phyloP scores from a whole-genome alignment of 75 land plant species.

The Picea sitchensis region DNA sequence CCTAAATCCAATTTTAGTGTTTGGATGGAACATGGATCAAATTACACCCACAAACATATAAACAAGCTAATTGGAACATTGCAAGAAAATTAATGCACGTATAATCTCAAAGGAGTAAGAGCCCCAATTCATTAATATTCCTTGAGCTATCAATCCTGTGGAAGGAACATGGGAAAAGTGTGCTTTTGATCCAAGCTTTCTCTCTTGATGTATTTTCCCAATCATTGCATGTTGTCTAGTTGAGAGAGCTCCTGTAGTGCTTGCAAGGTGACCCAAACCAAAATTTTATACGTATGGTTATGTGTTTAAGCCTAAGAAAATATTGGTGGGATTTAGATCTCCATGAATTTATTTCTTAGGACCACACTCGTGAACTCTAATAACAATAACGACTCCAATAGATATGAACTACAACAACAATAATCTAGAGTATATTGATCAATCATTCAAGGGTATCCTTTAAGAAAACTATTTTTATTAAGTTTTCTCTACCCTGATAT shows the following conservation, averaged over 20 bases:
- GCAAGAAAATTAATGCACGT: too few species aligned
- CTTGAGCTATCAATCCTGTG: neutral
- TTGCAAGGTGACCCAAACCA: constrained; percentile 63
- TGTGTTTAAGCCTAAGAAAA: constrained; percentile 52
- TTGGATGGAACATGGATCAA: neutral
- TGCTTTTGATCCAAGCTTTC: constrained; percentile 22
- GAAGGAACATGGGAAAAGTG: constrained; percentile 13
- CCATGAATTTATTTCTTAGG: constrained; percentile 75
- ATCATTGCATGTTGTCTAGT: neutral
- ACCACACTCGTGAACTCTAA: constrained; percentile 51
- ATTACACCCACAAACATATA: too few species aligned
- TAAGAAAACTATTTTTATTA: too few species aligned
- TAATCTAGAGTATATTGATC: too few species aligned
- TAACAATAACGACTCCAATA: too few species aligned
- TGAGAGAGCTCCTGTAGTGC: constrained; percentile 25
- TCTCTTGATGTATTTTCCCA: constrained; percentile 16
- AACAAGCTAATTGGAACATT: too few species aligned
- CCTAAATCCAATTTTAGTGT: neutral
- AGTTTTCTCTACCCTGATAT: too few species aligned
- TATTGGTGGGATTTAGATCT: constrained; percentile 63
- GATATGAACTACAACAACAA: too few species aligned
- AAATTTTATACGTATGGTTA: constrained; percentile 62
- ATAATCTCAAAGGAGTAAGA: constrained; percentile 9
- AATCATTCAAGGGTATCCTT: too few species aligned
- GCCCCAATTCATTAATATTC: constrained; percentile 8